A percentile compares a stretch with the other conserved stretches of the same genome.
Conservation (phyloP, 2,329 filamentous ascomycete genomes). For the Juglanconis oblonga region DNA sequence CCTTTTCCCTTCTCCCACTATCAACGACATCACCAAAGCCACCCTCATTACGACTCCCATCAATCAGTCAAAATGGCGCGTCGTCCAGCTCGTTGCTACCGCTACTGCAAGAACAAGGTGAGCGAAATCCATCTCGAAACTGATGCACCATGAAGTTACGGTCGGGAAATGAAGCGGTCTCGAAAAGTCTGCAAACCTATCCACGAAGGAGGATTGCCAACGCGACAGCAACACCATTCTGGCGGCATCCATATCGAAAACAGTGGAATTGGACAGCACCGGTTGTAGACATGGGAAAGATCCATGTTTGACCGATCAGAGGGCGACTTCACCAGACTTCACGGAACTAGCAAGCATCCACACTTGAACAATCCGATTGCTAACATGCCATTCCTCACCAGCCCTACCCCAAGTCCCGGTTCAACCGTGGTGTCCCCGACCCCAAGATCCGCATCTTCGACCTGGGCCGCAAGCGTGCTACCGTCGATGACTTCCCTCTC, state of each 20-base stretch:
- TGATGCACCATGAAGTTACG: not conserved
- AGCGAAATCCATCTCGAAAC: constrained; percentile 34
- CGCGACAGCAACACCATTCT: not conserved
- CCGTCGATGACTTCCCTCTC: constrained; percentile 98
- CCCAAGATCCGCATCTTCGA: constrained; percentile 95
- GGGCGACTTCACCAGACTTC: not conserved
- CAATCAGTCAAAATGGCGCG: constrained; percentile 92
- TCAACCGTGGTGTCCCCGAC: constrained; percentile 98
- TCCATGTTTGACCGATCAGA: not conserved
- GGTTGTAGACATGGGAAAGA: constrained; percentile 3
- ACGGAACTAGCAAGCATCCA: not conserved
- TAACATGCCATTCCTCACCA: constrained; percentile 62
- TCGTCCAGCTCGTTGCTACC: constrained; percentile 98
- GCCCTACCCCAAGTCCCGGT: constrained; percentile 99
- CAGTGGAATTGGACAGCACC: not conserved
- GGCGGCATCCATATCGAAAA: not conserved
- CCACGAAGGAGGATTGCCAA: not conserved
- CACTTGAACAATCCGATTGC: constrained; percentile 17
- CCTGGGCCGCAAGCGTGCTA: constrained; percentile 96
- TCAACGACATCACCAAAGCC: constrained; percentile 37
- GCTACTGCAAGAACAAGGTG: constrained; percentile 99
- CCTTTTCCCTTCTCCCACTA: constrained; percentile 25
- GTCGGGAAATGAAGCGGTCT: not conserved
- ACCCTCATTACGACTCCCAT: constrained; percentile 35
- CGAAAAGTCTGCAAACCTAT: constrained; percentile 1